Evolutionary conservation across 805 yeast species (phyloP), one percentile per base, ranked within the genome.

Genomic region (Candida rishiriensis): DNA sequence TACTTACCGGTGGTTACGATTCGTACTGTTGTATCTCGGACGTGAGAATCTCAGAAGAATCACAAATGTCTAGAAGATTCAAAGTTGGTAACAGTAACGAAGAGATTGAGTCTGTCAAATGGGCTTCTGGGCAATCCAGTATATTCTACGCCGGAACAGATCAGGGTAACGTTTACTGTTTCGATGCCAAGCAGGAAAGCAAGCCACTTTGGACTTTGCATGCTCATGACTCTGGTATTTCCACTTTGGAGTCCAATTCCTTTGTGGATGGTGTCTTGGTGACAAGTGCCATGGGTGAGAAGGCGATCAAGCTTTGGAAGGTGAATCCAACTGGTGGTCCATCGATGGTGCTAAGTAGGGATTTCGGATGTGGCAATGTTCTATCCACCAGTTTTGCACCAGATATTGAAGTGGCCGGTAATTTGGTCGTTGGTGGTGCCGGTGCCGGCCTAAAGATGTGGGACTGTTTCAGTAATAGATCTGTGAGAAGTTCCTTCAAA

Each of bases 201-300:
- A 76, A 75, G 51, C 90, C 97, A 15, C 57, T 91, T 29, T 93
- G 99, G 99, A 88, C 96, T 2, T 72, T 93, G 54, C 96, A 93
- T 65, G 98, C 98, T 2, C 99, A 93, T 63, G 98, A 93, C 67
- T 78, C 95, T 2, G 97, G 96, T 49, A 84, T 93, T 49, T 84
- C 97, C 4, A 73, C 91, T 2, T 74, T 93, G 53, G 84, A 83
- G 53, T 75, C 83, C 32, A 90, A 88, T 66, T 60, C 62, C 21
- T 76, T 70, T 59, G 62, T 88, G 29, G 81, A 83, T 21, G 93
- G 91, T 15, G 68, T 87, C 72, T 65, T 93, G 59, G 79, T 82
- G 18, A 88, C 98, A 1, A 83, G 93, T 40, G 96, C 97, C 6
- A 85, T 86, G 89, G 87, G 90, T 44, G 99, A 93, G 57, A 87